Evolutionary conservation across 78 protist species (phyloP), one percentile per base, ranked within the genome.

Genomic region (Trichosphaerium sp.): DNA sequence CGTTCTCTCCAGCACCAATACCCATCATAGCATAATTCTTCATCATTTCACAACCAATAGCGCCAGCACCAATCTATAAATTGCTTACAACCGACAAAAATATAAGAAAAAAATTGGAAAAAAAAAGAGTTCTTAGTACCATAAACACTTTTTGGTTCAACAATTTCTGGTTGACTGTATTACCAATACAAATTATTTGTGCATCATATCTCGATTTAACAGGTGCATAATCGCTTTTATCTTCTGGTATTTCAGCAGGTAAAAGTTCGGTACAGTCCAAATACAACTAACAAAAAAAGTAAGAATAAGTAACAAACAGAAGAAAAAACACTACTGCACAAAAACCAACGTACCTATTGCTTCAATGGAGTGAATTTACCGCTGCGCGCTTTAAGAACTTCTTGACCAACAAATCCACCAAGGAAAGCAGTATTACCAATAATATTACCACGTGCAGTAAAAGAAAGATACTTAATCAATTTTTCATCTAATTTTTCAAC

Each of bases 1-100:
- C 88, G 34, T 39, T n/a, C n/a, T n/a, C 23, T 21, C 77, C 90
- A 32, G 78, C 35, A 3, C 73, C 90, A 15, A 89, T 43, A 28
- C 98, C 97, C 78, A 86, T 69, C 58, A 86, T 15, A 11, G 96
- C 95, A 38, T 74, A 76, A 74, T 64, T 69, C 82, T 96, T 96
- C 55, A 93, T 43, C 62, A 81, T 35, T 75, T 96, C 99, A 69
- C 99, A 96, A 21, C 99, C 99, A 23, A 96, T 82, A 5, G 98
- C 99, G 8, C 99, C 99, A 0, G 98, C 90, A 15, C 99, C 99
- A 35, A 97, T 96, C n/a, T n/a, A n/a, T n/a, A n/a, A n/a, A n/a
- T n/a, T n/a, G n/a, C n/a, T n/a, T n/a, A n/a, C n/a, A n/a, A n/a
- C n/a, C n/a, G n/a, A n/a, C n/a, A n/a, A n/a, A n/a, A n/a, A n/a